phyloP scores from a whole-genome alignment of 768 basidiomycete species.

The Rhizopogon vulgaris region DNA sequence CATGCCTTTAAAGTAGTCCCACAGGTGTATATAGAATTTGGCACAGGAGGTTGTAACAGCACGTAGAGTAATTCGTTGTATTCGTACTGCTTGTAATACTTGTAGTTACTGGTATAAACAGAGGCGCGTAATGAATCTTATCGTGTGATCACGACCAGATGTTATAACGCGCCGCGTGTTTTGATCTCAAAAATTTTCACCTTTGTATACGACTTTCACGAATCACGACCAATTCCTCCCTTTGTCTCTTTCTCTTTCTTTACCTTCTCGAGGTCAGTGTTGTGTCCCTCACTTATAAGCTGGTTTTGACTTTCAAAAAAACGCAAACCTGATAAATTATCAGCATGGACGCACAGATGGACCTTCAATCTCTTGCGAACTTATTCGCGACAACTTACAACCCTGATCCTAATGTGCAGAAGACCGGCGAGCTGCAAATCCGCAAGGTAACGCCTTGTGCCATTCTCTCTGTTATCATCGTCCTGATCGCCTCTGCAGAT shows the following conservation, averaged over 20 bases:
- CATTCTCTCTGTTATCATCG: not conserved
- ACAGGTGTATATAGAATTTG: no score
- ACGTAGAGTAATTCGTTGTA: not conserved
- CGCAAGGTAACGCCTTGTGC: conserved; percentile 51
- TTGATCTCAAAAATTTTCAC: conserved; percentile 5
- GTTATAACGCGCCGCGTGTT: not conserved
- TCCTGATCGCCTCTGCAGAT: conserved; percentile 40
- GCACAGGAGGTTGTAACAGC: no score
- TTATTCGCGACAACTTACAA: conserved; percentile 79
- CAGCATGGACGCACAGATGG: conserved; percentile 38
- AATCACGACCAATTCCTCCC: conserved; percentile 7
- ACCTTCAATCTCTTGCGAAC: conserved; percentile 67
- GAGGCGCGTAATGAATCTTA: not conserved
- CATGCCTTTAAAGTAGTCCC: no score
- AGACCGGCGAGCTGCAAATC: conserved; percentile 81
- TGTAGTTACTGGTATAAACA: not conserved
- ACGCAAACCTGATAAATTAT: not conserved
- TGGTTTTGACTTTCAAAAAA: not conserved
- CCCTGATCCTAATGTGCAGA: conserved; percentile 82
- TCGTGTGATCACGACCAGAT: not conserved
- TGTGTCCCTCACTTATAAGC: not conserved
- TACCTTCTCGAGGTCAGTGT: not conserved
- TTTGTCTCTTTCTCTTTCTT: not conserved
- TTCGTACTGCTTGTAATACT: no score
- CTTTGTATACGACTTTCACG: conserved; percentile 13